Percentiles rank a stretch among this genome's conserved stretches.
phyloP scores from a whole-genome alignment of 768 basidiomycete genomes.

The Suillus decipiens region DNA sequence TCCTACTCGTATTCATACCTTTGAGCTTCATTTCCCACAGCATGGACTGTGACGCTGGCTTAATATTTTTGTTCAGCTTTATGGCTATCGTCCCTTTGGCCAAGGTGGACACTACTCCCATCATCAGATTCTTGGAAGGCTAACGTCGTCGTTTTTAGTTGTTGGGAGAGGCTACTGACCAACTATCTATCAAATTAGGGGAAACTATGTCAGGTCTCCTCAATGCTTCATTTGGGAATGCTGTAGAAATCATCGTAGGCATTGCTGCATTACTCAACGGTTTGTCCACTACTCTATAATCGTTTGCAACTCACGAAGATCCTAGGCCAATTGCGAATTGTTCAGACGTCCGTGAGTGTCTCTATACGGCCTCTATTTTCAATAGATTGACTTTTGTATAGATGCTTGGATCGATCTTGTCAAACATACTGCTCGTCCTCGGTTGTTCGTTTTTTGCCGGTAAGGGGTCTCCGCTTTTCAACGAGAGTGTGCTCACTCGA shows the following conservation, averaged over 20 bases:
- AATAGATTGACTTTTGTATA: conserved; percentile 25
- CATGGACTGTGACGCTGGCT: conserved; percentile 71
- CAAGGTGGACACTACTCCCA: conserved; percentile 47
- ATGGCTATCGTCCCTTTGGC: conserved; percentile 87
- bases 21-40: conserved; percentile 66
- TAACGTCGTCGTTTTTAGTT: conserved; percentile 41
- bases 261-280: conserved; percentile 82
- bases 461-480: conserved; percentile 23
- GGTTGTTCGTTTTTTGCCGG: conserved; percentile 90
- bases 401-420: conserved; percentile 91
- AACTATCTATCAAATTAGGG: conserved; percentile 75
- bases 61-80: conserved; percentile 77
- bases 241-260: conserved; percentile 89
- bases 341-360: conserved; percentile 78
- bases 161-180: conserved; percentile 81
- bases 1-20: conserved; percentile 80
- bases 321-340: conserved; percentile 78
- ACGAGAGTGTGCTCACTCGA: neutral
- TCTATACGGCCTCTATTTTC: neutral
- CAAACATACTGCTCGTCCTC: conserved; percentile 86
- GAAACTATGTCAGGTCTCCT: conserved; percentile 85
- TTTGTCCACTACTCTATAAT: conserved; percentile 26
- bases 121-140: neutral
- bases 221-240: conserved; percentile 84
- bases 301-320: conserved; percentile 12